Percentiles rank a stretch among this genome's conserved stretches.
These are phyloP conservation scores for Mimosa bimucronata DNA, from an alignment of 306 rosid species.

Conservation along the genomic window DNA sequence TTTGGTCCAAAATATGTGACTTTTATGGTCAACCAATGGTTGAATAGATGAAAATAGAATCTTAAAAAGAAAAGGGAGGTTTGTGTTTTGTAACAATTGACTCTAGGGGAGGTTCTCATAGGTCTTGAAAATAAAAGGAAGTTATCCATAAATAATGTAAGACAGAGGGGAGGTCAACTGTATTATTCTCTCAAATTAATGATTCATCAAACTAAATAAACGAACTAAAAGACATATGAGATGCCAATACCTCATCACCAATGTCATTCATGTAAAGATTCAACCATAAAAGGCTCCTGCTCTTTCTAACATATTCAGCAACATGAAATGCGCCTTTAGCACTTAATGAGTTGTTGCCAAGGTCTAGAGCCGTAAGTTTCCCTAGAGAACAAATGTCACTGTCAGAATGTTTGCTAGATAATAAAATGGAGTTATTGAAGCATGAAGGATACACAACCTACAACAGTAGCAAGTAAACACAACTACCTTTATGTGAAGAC, in stretches of 20 bases:
- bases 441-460: constrained; percentile 17
- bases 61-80: no score
- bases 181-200: constrained; percentile 1
- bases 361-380: constrained; percentile 76
- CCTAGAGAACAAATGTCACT: constrained; percentile 57
- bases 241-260: constrained; percentile 81
- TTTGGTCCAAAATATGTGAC: no score
- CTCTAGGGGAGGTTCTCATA: no score
- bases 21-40: no score
- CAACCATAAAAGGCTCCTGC: constrained; percentile 74
- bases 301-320: constrained; percentile 76
- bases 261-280: constrained; percentile 96
- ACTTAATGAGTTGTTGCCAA: constrained; percentile 87
- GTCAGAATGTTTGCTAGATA: constrained; percentile 40
- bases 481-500: constrained; percentile 73
- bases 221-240: constrained; percentile 29
- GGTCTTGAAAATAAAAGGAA: no score
- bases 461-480: constrained; percentile 33
- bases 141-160: no score
- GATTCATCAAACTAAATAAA: constrained; percentile 3
- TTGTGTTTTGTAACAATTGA: no score
- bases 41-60: no score
- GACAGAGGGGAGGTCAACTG: no score
- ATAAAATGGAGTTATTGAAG: constrained; percentile 11
- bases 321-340: constrained; percentile 85